These are phyloP conservation scores for Leishmania braziliensis DNA, from an alignment of 208 protist species.

Conservation along the genomic window DNA sequence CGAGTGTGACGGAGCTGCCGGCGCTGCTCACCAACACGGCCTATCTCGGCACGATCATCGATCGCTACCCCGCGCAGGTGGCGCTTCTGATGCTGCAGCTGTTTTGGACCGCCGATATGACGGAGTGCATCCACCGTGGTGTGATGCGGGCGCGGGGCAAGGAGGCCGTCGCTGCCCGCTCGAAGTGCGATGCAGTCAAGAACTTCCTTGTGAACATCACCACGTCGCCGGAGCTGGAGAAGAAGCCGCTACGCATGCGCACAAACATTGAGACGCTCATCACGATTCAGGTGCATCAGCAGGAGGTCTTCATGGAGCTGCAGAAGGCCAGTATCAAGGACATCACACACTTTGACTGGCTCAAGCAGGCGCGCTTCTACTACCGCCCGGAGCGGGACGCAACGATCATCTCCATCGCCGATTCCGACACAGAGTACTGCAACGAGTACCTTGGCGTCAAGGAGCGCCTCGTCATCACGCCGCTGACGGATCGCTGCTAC, in stretches of 20 bases:
- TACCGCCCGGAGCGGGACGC: constrained; percentile 91
- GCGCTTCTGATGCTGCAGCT: constrained; percentile 96
- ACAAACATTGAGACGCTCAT: constrained; percentile 97
- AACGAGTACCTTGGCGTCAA: constrained; percentile 96
- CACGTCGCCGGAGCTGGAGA: constrained; percentile 84
- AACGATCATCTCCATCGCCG: constrained; percentile 93
- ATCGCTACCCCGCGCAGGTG: constrained; percentile 96
- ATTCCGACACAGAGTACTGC: constrained; percentile 95
- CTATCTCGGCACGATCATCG: constrained; percentile 92
- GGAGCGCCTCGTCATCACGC: constrained; percentile 73
- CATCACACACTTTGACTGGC: constrained; percentile 94
- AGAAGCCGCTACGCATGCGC: constrained; percentile 86
- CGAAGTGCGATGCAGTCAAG: constrained; percentile 90
- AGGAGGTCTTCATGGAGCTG: constrained; percentile 94
- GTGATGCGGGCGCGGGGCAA: constrained; percentile 80
- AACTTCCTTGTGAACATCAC: constrained; percentile 93
- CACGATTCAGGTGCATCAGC: constrained; percentile 95
- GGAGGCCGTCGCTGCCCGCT: constrained; percentile 71
- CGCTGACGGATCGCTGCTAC: not conserved
- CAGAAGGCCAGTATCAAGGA: constrained; percentile 89
- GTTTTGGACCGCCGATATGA: constrained; percentile 95
- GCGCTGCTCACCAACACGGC: constrained; percentile 83
- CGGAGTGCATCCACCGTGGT: constrained; percentile 92
- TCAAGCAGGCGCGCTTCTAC: constrained; percentile 95
- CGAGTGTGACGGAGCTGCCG: constrained; percentile 85